Conservation (phyloP, 1,139 yeast genomes). For the Yamadazyma spencermartinsiae region DNA sequence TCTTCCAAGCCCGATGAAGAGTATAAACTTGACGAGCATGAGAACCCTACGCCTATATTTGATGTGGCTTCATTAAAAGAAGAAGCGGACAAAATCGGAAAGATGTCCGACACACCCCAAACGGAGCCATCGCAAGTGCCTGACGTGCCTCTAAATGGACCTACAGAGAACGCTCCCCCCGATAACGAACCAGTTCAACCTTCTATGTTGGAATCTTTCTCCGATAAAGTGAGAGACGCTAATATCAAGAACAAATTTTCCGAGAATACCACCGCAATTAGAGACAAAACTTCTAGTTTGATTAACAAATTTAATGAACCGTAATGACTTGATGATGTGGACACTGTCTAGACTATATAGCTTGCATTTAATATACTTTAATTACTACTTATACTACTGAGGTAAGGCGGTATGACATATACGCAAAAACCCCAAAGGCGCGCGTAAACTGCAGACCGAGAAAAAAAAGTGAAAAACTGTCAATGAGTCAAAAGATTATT, state of each 20-base stretch:
- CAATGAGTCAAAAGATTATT: conserved; percentile 8
- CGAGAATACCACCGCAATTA: conserved; percentile 1
- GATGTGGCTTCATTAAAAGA: conserved; percentile 47
- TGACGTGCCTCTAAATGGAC: conserved; percentile 3
- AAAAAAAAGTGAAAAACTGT: conserved; percentile 6
- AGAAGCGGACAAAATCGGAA: conserved; percentile 48
- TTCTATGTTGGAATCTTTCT: conserved; percentile 19
- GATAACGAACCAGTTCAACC: no score
- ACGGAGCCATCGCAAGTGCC: conserved; percentile 6
- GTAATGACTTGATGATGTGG: background rate
- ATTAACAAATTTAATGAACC: background rate
- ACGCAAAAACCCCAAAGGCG: background rate
- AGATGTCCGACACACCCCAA: conserved; percentile 17
- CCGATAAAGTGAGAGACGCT: conserved; percentile 10
- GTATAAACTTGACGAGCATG: conserved; percentile 20
- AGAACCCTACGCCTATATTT: conserved; percentile 30
- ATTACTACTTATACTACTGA: background rate
- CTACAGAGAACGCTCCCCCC: conserved; percentile 14
- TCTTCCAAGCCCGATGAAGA: conserved; percentile 11
- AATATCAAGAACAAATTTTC: conserved; percentile 3
- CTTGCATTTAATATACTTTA: conserved; percentile 1
- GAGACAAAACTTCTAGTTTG: conserved; percentile 2
- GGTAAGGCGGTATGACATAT: background rate
- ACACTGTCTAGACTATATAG: background rate
- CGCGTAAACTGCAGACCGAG: conserved; percentile 2